Conservation (phyloP, 306 rosid species). For the peach (Prunus persica) region DNA sequence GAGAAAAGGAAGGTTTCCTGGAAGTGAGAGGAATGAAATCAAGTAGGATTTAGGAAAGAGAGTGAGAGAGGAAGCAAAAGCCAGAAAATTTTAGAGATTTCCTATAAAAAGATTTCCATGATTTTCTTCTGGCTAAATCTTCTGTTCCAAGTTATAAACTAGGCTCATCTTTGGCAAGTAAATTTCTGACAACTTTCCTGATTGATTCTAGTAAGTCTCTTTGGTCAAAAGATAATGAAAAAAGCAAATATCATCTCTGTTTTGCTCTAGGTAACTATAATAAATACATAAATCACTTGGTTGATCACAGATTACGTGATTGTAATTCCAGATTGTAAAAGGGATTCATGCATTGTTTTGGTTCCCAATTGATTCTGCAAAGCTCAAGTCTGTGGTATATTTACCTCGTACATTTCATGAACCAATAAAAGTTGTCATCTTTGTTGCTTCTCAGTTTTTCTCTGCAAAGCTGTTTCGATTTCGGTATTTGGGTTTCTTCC, state of each 20-base stretch:
- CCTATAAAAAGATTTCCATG: neutral
- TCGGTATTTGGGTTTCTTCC: neutral
- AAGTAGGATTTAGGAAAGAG: neutral
- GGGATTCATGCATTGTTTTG: neutral
- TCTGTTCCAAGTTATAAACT: neutral
- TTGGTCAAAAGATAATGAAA: neutral
- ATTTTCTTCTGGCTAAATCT: neutral
- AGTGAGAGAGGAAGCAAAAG: neutral
- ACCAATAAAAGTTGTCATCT: neutral
- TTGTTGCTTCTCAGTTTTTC: neutral
- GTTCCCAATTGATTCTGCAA: too few relatives aligned
- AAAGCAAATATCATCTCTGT: neutral
- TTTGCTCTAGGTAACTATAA: too few relatives aligned
- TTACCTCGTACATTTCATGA: neutral
- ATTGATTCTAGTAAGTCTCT: neutral
- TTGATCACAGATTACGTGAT: too few relatives aligned
- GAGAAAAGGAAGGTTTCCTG: neutral
- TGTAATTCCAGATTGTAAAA: neutral
- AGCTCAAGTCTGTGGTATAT: too few relatives aligned
- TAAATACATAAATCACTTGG: too few relatives aligned
- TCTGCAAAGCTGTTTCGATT: neutral
- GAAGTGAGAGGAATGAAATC: neutral
- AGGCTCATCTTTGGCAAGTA: neutral
- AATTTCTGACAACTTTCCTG: neutral
- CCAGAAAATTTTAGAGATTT: neutral